Base-by-base conservation (phyloP, 345 rosid genomes). In the Conringia planisiliqua region DNA sequence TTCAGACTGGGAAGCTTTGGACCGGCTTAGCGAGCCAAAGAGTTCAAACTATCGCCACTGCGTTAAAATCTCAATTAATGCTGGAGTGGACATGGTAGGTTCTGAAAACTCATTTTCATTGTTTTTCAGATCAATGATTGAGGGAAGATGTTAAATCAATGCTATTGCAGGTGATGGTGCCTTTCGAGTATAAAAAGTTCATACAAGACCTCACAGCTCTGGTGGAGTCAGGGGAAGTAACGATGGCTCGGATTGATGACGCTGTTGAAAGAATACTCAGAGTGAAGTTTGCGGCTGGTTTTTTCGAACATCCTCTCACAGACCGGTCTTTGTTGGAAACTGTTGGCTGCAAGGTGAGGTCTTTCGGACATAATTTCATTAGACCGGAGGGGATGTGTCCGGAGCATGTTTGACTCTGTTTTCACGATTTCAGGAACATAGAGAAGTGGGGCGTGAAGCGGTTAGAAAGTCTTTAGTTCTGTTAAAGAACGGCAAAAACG, bases 31-130 rank as follows among this genome's bases (percentile, higher is more conserved):
- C 51, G 43, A 72, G 66, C 90, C 92, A 56, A 71, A 18, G 17
- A 96, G 96, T 74, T 86, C 89, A 66, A 81, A 93, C 74, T 85
- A 86, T 70, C 87, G 86, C 18, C 17, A 60, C 26, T 85, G 92
- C 68, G 78, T 90, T 46, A 84, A 86, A 16, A 18, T 85, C 47
- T 84, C 88, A 2, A 67, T 90, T 71, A 93, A 86, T 83, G 98
- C 98, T 39, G 98, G 97, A 81, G 82, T 87, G 7, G 98, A 93
- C 85, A 86, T 93, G 97, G 97, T 93, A 83, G 4, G 36, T 40
- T 68, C 38, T 57, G 13, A 71, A 14, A 59, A 20, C 22, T 10
- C 62, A 51, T 30, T 20, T n/a, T 35, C 20, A 13, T 12, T 42
- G n/a, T 29, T 27, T 75, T 11, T 10, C 5, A 3, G 24, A 55